These are phyloP conservation scores for Cadophora gregata DNA, from an alignment of 2,329 filamentous ascomycete genomes.

Conservation along the genomic window DNA sequence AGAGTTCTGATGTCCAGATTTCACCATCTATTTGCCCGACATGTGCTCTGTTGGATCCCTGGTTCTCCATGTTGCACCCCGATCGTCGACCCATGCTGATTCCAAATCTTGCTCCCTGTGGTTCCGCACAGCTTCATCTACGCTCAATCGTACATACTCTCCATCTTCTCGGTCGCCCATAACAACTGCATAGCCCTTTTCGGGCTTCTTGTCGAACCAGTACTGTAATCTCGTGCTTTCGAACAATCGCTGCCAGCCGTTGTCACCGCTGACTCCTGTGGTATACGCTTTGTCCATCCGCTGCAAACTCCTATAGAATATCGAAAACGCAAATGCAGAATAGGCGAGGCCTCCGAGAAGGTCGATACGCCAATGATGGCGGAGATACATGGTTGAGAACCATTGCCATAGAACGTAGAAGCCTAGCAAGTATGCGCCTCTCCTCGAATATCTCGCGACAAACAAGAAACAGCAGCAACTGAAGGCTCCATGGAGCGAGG, in stretches of 20 bases:
- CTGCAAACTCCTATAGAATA: conserved; percentile 39
- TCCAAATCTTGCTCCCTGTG: conserved; percentile 34
- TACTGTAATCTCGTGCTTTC: conserved; percentile 38
- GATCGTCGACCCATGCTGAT: conserved; percentile 33
- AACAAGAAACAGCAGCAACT: conserved; percentile 89
- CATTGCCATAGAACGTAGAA: conserved; percentile 87
- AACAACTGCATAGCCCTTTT: conserved; percentile 33
- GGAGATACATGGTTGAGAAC: conserved; percentile 98
- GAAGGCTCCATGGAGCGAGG: conserved; percentile 91
- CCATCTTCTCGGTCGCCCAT: conserved; percentile 26
- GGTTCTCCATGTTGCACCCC: conserved; percentile 20
- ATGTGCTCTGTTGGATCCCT: conserved; percentile 12
- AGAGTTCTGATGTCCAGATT: not conserved
- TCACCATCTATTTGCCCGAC: not conserved
- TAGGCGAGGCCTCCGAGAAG: conserved; percentile 83
- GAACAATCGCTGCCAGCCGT: conserved; percentile 41
- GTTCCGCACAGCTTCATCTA: conserved; percentile 7
- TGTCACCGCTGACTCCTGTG: conserved; percentile 37
- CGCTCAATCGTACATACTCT: conserved; percentile 20
- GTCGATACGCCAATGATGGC: conserved; percentile 93
- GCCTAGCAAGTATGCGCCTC: conserved; percentile 72
- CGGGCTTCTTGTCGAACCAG: conserved; percentile 35
- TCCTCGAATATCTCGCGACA: conserved; percentile 53
- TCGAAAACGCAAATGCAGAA: conserved; percentile 76
- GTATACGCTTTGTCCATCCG: conserved; percentile 41